These are phyloP conservation scores for Gossypium davidsonii DNA, from an alignment of 441 rosid genomes.

Conservation along the genomic window DNA sequence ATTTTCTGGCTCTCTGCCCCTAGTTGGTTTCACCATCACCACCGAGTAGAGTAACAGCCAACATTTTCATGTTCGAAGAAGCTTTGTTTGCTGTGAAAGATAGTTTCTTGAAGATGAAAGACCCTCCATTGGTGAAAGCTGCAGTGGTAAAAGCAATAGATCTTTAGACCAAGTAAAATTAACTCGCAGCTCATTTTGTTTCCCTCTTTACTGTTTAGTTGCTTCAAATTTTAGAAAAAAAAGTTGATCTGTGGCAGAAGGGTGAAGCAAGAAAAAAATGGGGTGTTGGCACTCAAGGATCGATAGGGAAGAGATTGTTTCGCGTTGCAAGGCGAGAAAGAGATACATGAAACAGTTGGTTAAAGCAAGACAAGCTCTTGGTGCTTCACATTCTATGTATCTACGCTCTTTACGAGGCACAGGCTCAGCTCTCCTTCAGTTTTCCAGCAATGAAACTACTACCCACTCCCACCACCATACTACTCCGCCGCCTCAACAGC, in stretches of 20 bases:
- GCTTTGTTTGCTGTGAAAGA: not conserved
- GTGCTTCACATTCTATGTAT: slow-evolving; percentile 79
- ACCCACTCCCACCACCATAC: slow-evolving; percentile 43
- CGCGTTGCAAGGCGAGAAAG: slow-evolving; percentile 85
- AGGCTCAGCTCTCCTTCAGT: slow-evolving; percentile 72
- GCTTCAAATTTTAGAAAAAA: not conserved
- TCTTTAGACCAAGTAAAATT: slow-evolving; percentile 5
- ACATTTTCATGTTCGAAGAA: slow-evolving; percentile 1
- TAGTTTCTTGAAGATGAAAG: slow-evolving; percentile 4
- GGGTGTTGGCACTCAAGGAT: slow-evolving; percentile 80
- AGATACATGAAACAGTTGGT: slow-evolving; percentile 83
- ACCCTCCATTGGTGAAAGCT: slow-evolving; percentile 17
- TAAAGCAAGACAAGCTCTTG: slow-evolving; percentile 67
- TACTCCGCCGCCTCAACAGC: slow-evolving; percentile 31
- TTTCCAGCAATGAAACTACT: slow-evolving; percentile 61
- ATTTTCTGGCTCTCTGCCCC: slow-evolving; percentile 34
- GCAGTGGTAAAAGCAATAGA: slow-evolving; percentile 13
- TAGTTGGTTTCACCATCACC: slow-evolving; percentile 11
- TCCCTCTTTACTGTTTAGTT: not conserved
- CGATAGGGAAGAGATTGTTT: slow-evolving; percentile 73
- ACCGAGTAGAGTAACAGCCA: not conserved
- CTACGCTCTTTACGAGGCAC: slow-evolving; percentile 79
- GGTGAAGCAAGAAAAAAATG: slow-evolving; percentile 33
- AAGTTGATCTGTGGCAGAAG: slow-evolving; percentile 6
- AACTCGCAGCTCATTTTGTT: not conserved